phyloP scores from a whole-genome alignment of 2,329 filamentous ascomycete species.

The Cadophora gregata region DNA sequence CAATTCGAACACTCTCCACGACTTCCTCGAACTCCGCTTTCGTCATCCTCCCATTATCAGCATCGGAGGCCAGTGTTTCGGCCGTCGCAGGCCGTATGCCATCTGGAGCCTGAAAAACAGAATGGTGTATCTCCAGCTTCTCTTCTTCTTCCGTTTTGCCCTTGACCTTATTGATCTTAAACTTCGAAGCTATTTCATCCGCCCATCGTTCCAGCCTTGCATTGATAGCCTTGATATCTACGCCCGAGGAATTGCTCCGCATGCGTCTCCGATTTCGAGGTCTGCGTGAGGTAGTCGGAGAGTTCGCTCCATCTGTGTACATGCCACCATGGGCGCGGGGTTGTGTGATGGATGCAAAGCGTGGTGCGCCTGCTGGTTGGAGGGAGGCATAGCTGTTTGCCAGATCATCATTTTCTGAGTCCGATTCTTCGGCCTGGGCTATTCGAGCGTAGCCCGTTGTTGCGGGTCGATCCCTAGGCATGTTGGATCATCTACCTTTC shows the following conservation, averaged over 20 bases:
- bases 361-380: conserved; percentile 61
- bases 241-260: conserved; percentile 80
- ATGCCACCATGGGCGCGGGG: conserved; percentile 66
- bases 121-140: conserved; percentile 93
- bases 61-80: conserved; percentile 69
- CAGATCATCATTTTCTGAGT: conserved; percentile 65
- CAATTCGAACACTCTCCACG: conserved; percentile 86
- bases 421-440: conserved; percentile 78
- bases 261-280: conserved; percentile 54
- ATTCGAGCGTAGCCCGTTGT: conserved; percentile 87
- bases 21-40: conserved; percentile 84
- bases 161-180: conserved; percentile 83
- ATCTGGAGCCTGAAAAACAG: conserved; percentile 93
- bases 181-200: conserved; percentile 95
- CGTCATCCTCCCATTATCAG: conserved; percentile 71
- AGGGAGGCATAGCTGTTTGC: conserved; percentile 58
- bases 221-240: conserved; percentile 98
- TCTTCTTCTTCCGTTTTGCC: conserved; percentile 80
- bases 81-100: conserved; percentile 81
- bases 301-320: conserved; percentile 52
- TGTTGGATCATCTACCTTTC: conserved; percentile 25
- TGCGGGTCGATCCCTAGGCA: conserved; percentile 55
- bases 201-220: conserved; percentile 94
- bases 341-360: conserved; percentile 68
- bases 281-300: conserved; percentile 51